These are phyloP conservation scores for Rhododendron ferrugineum DNA, from an alignment of 148 eudicot species.

Conservation along the genomic window DNA sequence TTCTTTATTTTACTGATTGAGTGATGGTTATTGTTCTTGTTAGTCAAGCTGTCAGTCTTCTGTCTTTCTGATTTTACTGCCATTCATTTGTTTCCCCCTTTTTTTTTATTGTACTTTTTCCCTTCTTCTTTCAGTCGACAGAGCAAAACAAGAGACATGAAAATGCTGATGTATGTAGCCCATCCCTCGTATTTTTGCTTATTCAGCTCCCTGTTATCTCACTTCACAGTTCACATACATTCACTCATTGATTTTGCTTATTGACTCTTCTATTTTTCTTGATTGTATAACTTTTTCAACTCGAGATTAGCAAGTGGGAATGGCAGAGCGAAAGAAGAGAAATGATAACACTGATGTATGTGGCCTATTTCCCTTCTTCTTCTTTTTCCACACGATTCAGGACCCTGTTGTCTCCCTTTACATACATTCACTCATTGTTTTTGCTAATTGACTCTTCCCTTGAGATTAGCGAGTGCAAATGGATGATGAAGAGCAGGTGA, in stretches of 20 bases:
- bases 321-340: constrained; percentile 28
- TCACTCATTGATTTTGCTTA: neutral
- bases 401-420: neutral
- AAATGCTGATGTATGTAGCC: constrained; percentile 34
- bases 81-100: neutral
- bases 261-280: neutral
- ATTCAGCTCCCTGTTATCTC: neutral
- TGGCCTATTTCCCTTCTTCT: constrained; percentile 12
- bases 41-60: constrained; percentile 4
- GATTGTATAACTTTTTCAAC: neutral
- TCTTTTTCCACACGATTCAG: neutral
- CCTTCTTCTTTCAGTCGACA: constrained; percentile 29
- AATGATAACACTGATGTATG: constrained; percentile 36
- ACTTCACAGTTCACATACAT: neutral
- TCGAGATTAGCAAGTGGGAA: neutral
- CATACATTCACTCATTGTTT: neutral
- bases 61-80: neutral
- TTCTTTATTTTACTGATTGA: neutral
- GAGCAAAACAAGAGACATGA: constrained; percentile 25
- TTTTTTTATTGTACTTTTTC: neutral
- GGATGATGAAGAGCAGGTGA: constrained; percentile 36
- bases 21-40: neutral
- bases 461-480: constrained; percentile 34
- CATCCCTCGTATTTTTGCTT: constrained; percentile 9
- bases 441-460: neutral